Conservation (phyloP, 768 basidiomycete genomes). For the Kwoniella bestiolae region DNA sequence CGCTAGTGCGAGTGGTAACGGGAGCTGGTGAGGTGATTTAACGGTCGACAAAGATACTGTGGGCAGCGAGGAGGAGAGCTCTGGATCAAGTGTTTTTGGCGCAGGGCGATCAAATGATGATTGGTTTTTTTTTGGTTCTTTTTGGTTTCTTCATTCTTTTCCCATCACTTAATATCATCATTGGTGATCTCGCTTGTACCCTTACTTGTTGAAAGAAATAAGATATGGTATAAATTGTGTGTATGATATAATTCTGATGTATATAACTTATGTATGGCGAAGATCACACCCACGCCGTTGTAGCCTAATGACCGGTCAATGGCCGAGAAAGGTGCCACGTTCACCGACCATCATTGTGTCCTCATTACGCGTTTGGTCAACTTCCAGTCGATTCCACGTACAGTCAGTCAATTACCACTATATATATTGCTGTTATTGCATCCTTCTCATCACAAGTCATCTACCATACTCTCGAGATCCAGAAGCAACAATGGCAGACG, state of each 20-base stretch:
- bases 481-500: constrained; percentile 51
- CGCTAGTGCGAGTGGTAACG: neutral
- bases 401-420: neutral
- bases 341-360: neutral
- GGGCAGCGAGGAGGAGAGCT: no score
- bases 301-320: no score
- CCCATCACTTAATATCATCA: no score
- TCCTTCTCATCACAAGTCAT: neutral
- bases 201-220: no score
- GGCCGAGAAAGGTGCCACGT: neutral
- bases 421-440: no score
- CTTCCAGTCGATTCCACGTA: constrained; percentile 22
- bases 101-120: no score
- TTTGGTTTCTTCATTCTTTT: no score
- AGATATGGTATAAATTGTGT: neutral
- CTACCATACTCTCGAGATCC: neutral
- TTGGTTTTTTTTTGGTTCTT: no score
- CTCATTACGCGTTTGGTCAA: neutral
- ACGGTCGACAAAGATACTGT: no score
- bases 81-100: no score
- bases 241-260: neutral
- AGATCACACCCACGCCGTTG: neutral
- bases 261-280: neutral
- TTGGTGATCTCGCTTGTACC: no score
- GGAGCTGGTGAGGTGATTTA: no score